phyloP scores from a whole-genome alignment of 2,329 filamentous ascomycete genomes.

The Ceratocystis huliohia region DNA sequence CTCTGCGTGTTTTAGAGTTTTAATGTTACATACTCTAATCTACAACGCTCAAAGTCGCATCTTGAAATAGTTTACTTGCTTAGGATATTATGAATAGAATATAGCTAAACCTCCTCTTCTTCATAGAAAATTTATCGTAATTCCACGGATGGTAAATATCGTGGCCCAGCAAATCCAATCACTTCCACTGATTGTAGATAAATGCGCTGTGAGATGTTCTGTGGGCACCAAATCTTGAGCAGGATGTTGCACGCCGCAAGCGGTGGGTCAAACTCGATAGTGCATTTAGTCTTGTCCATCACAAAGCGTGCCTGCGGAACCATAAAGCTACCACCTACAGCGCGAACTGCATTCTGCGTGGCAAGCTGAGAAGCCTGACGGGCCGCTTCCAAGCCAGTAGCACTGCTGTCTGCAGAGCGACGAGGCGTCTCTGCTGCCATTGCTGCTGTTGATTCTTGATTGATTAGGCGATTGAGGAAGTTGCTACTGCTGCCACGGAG shows the following conservation, averaged over 20 bases:
- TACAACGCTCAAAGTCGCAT: too few species aligned
- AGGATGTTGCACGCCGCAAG: constrained; percentile 73
- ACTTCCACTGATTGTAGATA: constrained; percentile 68
- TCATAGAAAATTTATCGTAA: constrained; percentile 34
- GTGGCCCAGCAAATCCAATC: constrained; percentile 71
- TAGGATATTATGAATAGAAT: background rate
- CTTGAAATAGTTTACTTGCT: too few species aligned
- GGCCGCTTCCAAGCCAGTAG: constrained; percentile 10
- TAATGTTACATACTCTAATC: too few species aligned
- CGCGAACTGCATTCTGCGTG: constrained; percentile 41
- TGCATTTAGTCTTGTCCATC: constrained; percentile 73
- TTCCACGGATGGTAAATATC: constrained; percentile 64
- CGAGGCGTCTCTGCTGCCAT: background rate
- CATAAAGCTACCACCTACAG: constrained; percentile 49
- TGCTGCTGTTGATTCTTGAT: constrained; percentile 26
- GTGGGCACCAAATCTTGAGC: constrained; percentile 80
- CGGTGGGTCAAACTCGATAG: constrained; percentile 71
- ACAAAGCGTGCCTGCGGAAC: constrained; percentile 69
- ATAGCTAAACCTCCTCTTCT: background rate
- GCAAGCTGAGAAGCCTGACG: constrained; percentile 15
- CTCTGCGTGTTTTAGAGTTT: too few species aligned
- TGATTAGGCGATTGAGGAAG: constrained; percentile 3
- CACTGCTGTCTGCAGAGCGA: constrained; percentile 28
- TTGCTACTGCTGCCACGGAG: background rate
- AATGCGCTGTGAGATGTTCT: constrained; percentile 50